Base-by-base conservation (phyloP, 768 basidiomycete genomes). In the Pisolithus microcarpus region DNA sequence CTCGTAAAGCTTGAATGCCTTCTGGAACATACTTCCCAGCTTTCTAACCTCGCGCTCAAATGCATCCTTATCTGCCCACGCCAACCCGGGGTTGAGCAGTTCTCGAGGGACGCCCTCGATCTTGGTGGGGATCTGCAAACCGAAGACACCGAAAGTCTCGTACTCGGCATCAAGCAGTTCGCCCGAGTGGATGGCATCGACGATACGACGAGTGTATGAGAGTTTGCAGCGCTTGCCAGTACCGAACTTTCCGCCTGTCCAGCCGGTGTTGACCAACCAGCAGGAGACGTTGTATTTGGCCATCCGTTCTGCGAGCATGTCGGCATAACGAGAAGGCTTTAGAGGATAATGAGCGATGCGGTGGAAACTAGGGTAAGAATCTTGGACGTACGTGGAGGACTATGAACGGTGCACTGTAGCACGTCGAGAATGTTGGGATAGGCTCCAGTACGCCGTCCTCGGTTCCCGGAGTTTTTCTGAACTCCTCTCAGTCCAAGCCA, bases 341-440 rank as follows among this genome's bases (percentile, higher is more conserved):
- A 0, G 7, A n/a, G 47, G 4, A 36, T 28, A 13, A 63, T 53
- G 54, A 43, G 16, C 8, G 9, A 36, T 9, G 7, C 3, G 15
- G 10, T 19, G 38, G 54, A 21, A 38, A 43, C 43, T 7, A 16
- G 16, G 11, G 6, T 19, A 43, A 36, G 7, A 31, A 9, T 4
- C 24, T 15, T 16, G 15, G 16, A 70, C 82, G 38, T 65, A 85
- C 84, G 71, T 96, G 95, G 50, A 96, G 88, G 59, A 97, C 86
- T 67, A 99, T 97, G 81, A 99, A 98, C n/a, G 96, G 96, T 38
- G 94, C 92, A 59, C 87, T 89, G 80, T 97, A 99, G 72, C 96
- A 98, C 30, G 94, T 97, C 18, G 93, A 96, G 81, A 99, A 99
- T 38, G 96, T 98, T 21, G 96, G 96, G 56, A 95, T 94, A 52